These are phyloP conservation scores for Penicillium samsonianum DNA, from an alignment of 495 filamentous ascomycete genomes.

Conservation along the genomic window DNA sequence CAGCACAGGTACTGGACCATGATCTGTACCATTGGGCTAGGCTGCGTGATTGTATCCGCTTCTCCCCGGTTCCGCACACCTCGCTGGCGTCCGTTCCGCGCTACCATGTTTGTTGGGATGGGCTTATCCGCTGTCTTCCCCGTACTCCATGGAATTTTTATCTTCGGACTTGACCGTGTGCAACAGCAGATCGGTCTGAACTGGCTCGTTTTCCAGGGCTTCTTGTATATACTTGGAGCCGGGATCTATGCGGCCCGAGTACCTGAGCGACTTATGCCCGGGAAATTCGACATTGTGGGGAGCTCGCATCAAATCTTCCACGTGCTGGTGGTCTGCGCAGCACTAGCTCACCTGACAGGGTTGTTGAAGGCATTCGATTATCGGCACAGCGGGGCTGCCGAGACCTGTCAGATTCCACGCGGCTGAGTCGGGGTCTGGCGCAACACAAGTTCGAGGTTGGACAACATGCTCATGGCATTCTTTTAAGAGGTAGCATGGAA, in stretches of 20 bases:
- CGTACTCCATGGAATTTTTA: slow-evolving; percentile 66
- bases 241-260: slow-evolving; percentile 71
- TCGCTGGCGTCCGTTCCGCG: slow-evolving; percentile 78
- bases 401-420: slow-evolving; percentile 38
- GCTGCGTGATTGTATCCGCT: slow-evolving; percentile 73
- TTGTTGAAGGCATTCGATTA: slow-evolving; percentile 60
- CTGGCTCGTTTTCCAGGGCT: slow-evolving; percentile 80
- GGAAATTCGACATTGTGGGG: slow-evolving; percentile 61
- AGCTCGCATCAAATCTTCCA: slow-evolving; percentile 68
- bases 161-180: slow-evolving; percentile 61
- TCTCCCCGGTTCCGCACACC: slow-evolving; percentile 81
- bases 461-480: slow-evolving; percentile 31
- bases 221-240: slow-evolving; percentile 84
- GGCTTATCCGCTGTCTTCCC: slow-evolving; percentile 84
- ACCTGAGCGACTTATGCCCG: slow-evolving; percentile 51
- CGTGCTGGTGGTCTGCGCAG: slow-evolving; percentile 62
- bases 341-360: slow-evolving; percentile 57
- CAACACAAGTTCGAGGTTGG: slow-evolving; percentile 23
- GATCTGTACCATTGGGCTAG: slow-evolving; percentile 74
- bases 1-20: slow-evolving; percentile 72
- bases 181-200: slow-evolving; percentile 74
- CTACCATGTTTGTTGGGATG: slow-evolving; percentile 87
- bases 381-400: slow-evolving; percentile 49
- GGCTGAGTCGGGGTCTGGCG: slow-evolving; percentile 21
- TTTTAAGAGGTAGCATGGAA: slow-evolving; percentile 26